Conservation (phyloP, 208 protist species). For the Trypanosoma avium region DNA sequence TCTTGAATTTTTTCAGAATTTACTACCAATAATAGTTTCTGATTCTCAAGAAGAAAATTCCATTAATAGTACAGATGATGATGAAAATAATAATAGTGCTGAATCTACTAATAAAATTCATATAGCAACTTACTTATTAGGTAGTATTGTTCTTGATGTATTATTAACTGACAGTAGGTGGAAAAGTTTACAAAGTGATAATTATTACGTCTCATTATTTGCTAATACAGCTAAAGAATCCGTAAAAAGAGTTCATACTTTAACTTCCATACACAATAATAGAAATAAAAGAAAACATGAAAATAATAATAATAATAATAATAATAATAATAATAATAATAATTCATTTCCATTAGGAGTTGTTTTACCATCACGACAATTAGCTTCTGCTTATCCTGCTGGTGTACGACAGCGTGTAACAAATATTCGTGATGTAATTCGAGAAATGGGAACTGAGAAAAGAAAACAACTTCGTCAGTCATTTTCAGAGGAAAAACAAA, state of each 20-base stretch:
- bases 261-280: too few relatives aligned
- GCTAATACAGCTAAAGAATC: not conserved
- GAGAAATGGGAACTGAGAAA: slow-evolving; percentile 24
- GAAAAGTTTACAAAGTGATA: slow-evolving; percentile 8
- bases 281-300: not conserved
- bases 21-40: not conserved
- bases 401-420: slow-evolving; percentile 31
- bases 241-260: not conserved
- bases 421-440: slow-evolving; percentile 24
- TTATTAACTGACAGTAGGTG: slow-evolving; percentile 16
- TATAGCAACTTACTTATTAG: slow-evolving; percentile 11
- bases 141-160: slow-evolving; percentile 29
- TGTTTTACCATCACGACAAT: slow-evolving; percentile 26
- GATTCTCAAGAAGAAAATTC: not conserved
- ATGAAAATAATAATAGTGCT: not conserved
- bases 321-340: too few relatives aligned
- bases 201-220: slow-evolving; percentile 26
- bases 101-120: not conserved
- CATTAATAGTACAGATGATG: too few relatives aligned
- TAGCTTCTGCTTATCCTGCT: slow-evolving; percentile 17
- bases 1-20: slow-evolving; percentile 1
- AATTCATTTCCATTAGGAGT: slow-evolving; percentile 20
- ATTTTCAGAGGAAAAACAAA: not conserved
- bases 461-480: slow-evolving; percentile 10
- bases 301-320: not conserved